Base-by-base conservation (phyloP, 2,329 filamentous ascomycete species). In the Lachnum nothofagi region DNA sequence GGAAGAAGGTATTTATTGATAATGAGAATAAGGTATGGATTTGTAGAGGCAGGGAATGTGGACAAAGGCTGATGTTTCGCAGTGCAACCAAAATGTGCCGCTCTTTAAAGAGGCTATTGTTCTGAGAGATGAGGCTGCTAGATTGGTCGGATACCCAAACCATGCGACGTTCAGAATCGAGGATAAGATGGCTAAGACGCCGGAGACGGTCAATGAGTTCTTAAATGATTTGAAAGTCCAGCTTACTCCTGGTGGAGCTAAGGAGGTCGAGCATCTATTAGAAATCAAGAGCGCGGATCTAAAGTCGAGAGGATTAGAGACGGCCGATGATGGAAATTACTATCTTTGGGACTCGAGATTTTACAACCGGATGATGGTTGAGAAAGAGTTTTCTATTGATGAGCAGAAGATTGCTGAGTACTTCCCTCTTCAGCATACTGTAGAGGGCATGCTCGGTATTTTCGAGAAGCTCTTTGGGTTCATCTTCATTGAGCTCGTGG, bases 381-480 rank as follows among this genome's bases (percentile, higher is more conserved):
- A 91, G 71, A 79, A 85, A 63, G 85, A 91, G 63, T 91, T 83
- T 65, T 83, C 80, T 60, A 83, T 93, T 39, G 86, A 91, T 55
- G 86, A 91, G 66, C 80, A 83, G 60, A 80, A 83, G 63, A 87
- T 93, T 61, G 82, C 88, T 8, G 85, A 93, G 68, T 93, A 91
- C 69, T 93, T 93, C 70, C 88, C 88, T 3, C 75, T 91, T 5
- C 75, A 82, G 51, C 78, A 80, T 12, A 89, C 86, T 0, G 83
- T 93, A 43, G 75, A 77, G 23, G 84, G 82, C 48, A 91, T 94
- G 88, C 74, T 93, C 41, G 77, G 82, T 60, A 91, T 91, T 60
- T 93, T 93, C 56, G 86, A 93, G 68, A 77, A 88, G 64, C 75
- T 93, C 5, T 89, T 94, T 57, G 88, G 88, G 14, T 74, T 94